Percentiles rank a stretch among this genome's conserved stretches.
phyloP scores from a whole-genome alignment of 352 stramenopile species.

The Phytophthora pinifolia region DNA sequence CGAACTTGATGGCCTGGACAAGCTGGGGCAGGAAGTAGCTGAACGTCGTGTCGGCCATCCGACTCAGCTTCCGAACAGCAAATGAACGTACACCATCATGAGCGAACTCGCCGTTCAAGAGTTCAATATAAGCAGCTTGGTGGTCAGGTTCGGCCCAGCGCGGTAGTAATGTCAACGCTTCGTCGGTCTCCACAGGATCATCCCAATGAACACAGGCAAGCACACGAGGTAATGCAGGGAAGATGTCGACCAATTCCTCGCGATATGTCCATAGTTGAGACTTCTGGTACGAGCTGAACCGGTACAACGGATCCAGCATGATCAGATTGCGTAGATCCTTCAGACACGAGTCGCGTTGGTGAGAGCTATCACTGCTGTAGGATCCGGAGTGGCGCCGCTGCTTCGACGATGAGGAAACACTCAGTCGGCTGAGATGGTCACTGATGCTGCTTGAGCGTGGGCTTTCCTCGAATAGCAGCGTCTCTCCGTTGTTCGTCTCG shows the following conservation, averaged over 20 bases:
- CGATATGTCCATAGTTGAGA: constrained; percentile 73
- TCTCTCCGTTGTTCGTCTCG: constrained; percentile 21
- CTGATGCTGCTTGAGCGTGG: constrained; percentile 37
- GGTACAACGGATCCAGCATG: constrained; percentile 74
- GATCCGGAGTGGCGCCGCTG: constrained; percentile 46
- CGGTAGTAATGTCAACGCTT: constrained; percentile 61
- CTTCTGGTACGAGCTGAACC: constrained; percentile 75
- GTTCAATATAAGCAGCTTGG: constrained; percentile 71
- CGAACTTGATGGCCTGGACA: constrained; percentile 87
- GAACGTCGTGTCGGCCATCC: constrained; percentile 83
- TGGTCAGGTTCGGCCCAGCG: constrained; percentile 68
- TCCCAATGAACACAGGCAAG: constrained; percentile 78
- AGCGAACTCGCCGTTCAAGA: constrained; percentile 74
- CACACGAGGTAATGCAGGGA: constrained; percentile 63
- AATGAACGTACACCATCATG: constrained; percentile 71
- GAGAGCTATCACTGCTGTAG: constrained; percentile 54
- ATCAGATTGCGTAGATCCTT: constrained; percentile 70
- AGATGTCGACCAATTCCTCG: constrained; percentile 74
- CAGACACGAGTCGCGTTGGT: constrained; percentile 44
- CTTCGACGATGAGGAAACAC: constrained; percentile 26
- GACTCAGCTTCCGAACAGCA: constrained; percentile 62
- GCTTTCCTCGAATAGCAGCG: constrained; percentile 30
- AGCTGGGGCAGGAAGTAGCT: constrained; percentile 87
- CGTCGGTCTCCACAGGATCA: constrained; percentile 59
- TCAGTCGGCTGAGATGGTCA: constrained; percentile 45